Evolutionary conservation across 2,329 filamentous ascomycete genomes (phyloP).

Genomic region (Fusarium lateritium): DNA sequence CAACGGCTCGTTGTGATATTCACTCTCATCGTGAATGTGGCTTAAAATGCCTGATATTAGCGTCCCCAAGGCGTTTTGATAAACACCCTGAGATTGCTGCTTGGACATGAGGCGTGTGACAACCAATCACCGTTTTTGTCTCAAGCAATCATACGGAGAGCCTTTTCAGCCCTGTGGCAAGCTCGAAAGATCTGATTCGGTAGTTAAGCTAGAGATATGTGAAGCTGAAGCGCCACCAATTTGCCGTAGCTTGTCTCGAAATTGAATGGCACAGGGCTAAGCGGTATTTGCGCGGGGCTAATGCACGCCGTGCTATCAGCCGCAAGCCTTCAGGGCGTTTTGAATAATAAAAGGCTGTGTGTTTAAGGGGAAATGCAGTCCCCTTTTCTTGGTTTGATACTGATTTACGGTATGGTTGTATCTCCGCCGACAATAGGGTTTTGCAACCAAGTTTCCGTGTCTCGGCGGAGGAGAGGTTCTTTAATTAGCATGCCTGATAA

Average conservation of each 20-base stretch:
- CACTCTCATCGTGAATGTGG: background rate
- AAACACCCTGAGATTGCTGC: constrained; percentile 17
- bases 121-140: background rate
- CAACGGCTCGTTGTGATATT: background rate
- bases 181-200: constrained; percentile 39
- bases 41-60: constrained; percentile 23
- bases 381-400: background rate
- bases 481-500: no score
- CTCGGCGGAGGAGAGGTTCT: background rate
- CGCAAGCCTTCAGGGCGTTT: constrained; percentile 11
- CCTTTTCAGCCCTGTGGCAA: constrained; percentile 45
- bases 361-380: background rate
- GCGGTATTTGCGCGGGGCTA: constrained; percentile 2
- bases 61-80: constrained; percentile 21
- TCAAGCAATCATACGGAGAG: constrained; percentile 5
- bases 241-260: constrained; percentile 27
- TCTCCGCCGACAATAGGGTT: no score
- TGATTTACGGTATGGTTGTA: background rate
- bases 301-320: constrained; percentile 7
- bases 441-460: no score
- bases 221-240: constrained; percentile 47
- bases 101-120: constrained; percentile 7
- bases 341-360: background rate
- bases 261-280: constrained; percentile 8
- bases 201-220: background rate